Base-by-base conservation (phyloP, 305 asterid genomes). In the Andrographis paniculata region DNA sequence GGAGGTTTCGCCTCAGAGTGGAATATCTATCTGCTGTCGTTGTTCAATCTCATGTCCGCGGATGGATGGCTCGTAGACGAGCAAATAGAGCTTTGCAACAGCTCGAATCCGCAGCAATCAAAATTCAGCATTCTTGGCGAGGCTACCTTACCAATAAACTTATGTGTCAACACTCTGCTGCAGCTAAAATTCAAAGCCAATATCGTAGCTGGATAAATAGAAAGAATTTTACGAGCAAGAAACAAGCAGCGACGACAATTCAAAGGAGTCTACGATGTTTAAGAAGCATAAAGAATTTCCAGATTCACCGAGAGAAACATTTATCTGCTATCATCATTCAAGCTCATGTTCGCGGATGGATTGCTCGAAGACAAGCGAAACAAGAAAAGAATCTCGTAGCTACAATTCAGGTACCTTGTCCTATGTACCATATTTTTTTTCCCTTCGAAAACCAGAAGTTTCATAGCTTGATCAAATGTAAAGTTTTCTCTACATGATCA, bases 311-410 rank as follows among this genome's bases (percentile, higher is more conserved):
- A 58, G 69, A 55, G 67, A 60, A 60, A 73, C 45, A 60, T 39
- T 33, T 19, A 20, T 75, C 95, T 1, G 82, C 82, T 39, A 60
- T 73, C 30, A 41, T 57, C 38, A 75, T 84, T 64, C 97, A 88
- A 61, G 66, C 85, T 55, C 79, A 72, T 70, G 49, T 67, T 47
- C 94, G 87, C 55, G 77, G 87, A 54, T 82, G 84, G 94, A 61
- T 70, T 58, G 79, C 89, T 46, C 70, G 74, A 20, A 73, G 63
- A 77, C 55, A 62, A 48, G 71, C 59, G 52, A 37, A 43, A 59
- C 62, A 57, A 63, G 69, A 69, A 44, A 81, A 58, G 48, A 27
- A 36, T n/a, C 53, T 44, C 20, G 49, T 71, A 36, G 28, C 72
- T 48, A 52, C 50, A 66, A 65, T 82, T 60, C 95, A 88, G 61